These are phyloP conservation scores for Microdochium paspali DNA, from an alignment of 2,329 filamentous ascomycete species.

Conservation along the genomic window DNA sequence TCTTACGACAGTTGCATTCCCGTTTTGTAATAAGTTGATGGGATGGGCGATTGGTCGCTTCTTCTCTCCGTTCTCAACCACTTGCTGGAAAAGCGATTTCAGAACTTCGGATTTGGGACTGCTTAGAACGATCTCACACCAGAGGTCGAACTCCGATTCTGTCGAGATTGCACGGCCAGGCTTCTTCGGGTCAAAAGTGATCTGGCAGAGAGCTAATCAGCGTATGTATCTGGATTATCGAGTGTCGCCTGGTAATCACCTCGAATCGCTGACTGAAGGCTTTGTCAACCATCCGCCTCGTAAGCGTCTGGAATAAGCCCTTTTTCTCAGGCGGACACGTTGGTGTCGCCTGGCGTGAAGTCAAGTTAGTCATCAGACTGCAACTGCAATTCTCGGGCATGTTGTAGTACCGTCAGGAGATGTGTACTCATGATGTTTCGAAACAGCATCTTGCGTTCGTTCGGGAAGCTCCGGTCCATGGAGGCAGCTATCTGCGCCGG, in stretches of 20 bases:
- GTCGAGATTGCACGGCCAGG: background rate
- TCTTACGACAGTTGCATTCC: background rate
- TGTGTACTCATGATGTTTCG: constrained; percentile 46
- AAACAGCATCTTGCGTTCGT: constrained; percentile 39
- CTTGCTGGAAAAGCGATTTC: background rate
- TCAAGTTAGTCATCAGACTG: background rate
- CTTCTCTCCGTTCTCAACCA: background rate
- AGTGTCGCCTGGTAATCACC: background rate
- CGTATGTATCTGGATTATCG: background rate
- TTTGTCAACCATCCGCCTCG: background rate
- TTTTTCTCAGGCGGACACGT: background rate
- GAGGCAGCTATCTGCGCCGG: constrained; percentile 39
- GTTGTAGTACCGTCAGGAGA: constrained; percentile 34
- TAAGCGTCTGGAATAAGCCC: background rate
- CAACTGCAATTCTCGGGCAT: background rate
- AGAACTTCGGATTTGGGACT: background rate
- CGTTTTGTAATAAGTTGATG: background rate
- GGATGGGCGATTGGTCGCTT: background rate
- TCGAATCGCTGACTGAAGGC: background rate
- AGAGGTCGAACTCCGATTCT: background rate
- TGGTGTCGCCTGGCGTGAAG: background rate
- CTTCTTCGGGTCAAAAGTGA: background rate
- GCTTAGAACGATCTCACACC: background rate
- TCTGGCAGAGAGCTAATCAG: background rate
- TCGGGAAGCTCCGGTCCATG: constrained; percentile 39